Evolutionary conservation across 306 rosid species (phyloP).

Genomic region (Castanea mollissima): DNA sequence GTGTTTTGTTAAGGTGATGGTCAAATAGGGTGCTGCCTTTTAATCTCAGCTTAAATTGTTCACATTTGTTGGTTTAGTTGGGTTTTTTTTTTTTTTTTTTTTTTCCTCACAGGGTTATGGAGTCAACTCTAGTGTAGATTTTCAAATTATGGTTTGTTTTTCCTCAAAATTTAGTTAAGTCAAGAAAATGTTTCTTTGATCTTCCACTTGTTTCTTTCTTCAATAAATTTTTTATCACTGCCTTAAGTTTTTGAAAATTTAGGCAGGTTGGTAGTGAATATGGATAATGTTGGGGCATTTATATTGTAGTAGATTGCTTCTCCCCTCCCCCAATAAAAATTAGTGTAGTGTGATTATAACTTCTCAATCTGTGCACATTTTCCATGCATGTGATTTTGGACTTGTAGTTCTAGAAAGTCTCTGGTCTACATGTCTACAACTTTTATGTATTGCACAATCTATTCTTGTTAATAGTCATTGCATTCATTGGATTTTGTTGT

Average conservation of each 20-base stretch:
- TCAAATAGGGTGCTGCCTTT: too few relatives aligned
- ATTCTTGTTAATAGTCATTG: slow-evolving; percentile 1
- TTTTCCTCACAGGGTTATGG: too few relatives aligned
- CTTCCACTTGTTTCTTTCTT: not conserved
- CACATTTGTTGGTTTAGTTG: too few relatives aligned
- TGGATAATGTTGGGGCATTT: too few relatives aligned
- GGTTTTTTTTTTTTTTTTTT: too few relatives aligned
- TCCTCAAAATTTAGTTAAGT: not conserved
- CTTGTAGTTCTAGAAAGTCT: not conserved
- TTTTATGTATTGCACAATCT: slow-evolving; percentile 3
- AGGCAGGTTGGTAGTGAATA: too few relatives aligned
- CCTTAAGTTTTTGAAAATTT: too few relatives aligned
- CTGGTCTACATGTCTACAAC: not conserved
- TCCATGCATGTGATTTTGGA: not conserved
- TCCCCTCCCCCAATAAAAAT: too few relatives aligned
- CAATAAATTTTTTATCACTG: not conserved
- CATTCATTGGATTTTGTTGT: slow-evolving; percentile 13
- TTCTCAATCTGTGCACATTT: not conserved
- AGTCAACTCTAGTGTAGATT: not conserved
- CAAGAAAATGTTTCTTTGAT: not conserved
- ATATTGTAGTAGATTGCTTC: too few relatives aligned
- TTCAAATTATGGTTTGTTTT: not conserved
- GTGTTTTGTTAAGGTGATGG: too few relatives aligned
- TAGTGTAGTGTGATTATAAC: too few relatives aligned
- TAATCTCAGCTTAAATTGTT: too few relatives aligned